These are phyloP conservation scores for Cutaneotrichosporon sp. DNA, from an alignment of 1,284 basidiomycete genomes.

Conservation along the genomic window DNA sequence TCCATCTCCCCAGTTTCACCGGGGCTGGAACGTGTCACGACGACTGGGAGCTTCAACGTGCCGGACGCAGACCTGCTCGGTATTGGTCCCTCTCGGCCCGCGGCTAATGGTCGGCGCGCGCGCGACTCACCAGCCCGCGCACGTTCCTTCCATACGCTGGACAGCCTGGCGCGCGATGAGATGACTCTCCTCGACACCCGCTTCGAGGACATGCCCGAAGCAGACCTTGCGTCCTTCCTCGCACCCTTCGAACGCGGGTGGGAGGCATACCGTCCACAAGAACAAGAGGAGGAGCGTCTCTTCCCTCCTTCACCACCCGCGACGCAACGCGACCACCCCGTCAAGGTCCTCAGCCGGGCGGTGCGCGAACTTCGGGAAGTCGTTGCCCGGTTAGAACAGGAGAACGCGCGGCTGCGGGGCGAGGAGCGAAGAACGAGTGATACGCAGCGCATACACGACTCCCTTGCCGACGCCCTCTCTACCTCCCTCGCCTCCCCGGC, in stretches of 20 bases:
- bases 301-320: slow-evolving; percentile 47
- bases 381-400: slow-evolving; percentile 34
- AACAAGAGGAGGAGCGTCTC: slow-evolving; percentile 23
- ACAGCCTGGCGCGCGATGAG: slow-evolving; percentile 38
- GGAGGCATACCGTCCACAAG: background rate
- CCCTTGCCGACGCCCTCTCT: slow-evolving; percentile 22
- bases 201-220: slow-evolving; percentile 45
- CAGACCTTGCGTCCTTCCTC: slow-evolving; percentile 26
- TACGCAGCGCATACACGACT: slow-evolving; percentile 19
- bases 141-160: slow-evolving; percentile 18
- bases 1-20: background rate
- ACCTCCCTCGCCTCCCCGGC: slow-evolving; percentile 22
- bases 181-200: slow-evolving; percentile 38
- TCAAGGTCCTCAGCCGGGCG: slow-evolving; percentile 39
- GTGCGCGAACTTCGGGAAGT: slow-evolving; percentile 42
- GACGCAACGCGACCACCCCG: slow-evolving; percentile 32
- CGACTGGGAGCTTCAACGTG: background rate
- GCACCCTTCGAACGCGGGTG: slow-evolving; percentile 3
- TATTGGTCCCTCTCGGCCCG: background rate
- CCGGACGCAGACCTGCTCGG: slow-evolving; percentile 17
- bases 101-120: background rate
- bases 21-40: background rate
- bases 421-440: slow-evolving; percentile 7
- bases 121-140: slow-evolving; percentile 6
- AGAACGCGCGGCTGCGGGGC: slow-evolving; percentile 31